These are phyloP conservation scores for Stachybotrys chartarum DNA, from an alignment of 2,329 filamentous ascomycete species.

Conservation along the genomic window DNA sequence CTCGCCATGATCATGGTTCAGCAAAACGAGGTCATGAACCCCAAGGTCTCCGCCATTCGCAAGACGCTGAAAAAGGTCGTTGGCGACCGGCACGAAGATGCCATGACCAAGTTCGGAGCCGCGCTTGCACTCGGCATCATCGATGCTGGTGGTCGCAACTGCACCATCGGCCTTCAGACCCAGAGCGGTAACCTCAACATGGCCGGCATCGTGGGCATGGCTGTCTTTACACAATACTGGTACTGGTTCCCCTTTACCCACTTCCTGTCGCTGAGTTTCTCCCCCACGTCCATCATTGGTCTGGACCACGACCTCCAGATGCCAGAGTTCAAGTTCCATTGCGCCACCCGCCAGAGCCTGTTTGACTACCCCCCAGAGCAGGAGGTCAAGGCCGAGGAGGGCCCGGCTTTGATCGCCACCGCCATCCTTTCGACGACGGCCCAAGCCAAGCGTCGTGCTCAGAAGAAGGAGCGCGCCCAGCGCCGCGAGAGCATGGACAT, in stretches of 20 bases:
- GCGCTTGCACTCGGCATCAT: conserved; percentile 94
- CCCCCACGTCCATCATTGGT: conserved; percentile 92
- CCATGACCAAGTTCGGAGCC: conserved; percentile 98
- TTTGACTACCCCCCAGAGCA: conserved; percentile 98
- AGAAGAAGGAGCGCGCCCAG: conserved; percentile 88
- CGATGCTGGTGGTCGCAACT: conserved; percentile 95
- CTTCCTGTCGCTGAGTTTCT: conserved; percentile 92
- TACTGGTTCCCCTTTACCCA: conserved; percentile 99
- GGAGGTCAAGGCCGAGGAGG: conserved; percentile 90
- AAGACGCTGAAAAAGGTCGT: conserved; percentile 94
- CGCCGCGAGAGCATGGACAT: conserved; percentile 93
- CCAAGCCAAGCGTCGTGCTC: conserved; percentile 89
- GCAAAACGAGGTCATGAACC: conserved; percentile 98
- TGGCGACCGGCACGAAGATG: conserved; percentile 91
- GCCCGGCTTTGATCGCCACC: conserved; percentile 87
- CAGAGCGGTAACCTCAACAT: conserved; percentile 98
- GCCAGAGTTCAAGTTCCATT: conserved; percentile 91
- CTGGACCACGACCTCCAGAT: conserved; percentile 92
- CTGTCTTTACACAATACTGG: conserved; percentile 98
- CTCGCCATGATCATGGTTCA: conserved; percentile 99
- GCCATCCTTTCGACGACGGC: conserved; percentile 94
- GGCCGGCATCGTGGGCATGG: conserved; percentile 95
- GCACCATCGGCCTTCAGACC: conserved; percentile 94
- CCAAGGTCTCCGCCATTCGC: conserved; percentile 83
- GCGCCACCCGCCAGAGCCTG: conserved; percentile 85